Percentiles rank a stretch among this genome's conserved stretches.
Evolutionary conservation across 202 grass and related monocot species (phyloP).

Genomic region (Cymbopogon flexuosus): DNA sequence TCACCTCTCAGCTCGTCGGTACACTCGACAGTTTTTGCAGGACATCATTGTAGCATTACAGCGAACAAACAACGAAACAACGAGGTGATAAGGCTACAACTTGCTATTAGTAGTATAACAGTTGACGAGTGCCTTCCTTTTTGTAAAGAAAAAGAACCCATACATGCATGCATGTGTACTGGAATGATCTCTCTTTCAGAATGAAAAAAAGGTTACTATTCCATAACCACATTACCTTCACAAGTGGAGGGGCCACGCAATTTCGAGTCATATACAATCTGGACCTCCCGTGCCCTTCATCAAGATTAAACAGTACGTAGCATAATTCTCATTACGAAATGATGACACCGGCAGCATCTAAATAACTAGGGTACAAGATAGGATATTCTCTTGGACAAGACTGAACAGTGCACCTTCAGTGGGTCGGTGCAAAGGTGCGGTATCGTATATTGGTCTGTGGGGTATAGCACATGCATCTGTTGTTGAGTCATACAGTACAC

Average conservation of each 20-base stretch:
- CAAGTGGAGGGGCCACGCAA: not conserved
- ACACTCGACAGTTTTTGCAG: not conserved
- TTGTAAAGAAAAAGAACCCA: not conserved
- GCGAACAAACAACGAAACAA: not conserved
- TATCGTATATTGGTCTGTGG: not conserved
- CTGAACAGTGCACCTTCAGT: not conserved
- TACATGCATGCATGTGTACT: not conserved
- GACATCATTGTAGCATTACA: not conserved
- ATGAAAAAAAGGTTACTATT: not conserved
- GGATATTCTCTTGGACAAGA: not conserved
- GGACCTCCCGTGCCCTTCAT: too few species aligned
- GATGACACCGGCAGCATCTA: not conserved
- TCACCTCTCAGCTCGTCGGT: not conserved
- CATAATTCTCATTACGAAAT: slow-evolving; percentile 7
- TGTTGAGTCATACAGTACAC: not conserved
- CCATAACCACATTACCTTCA: not conserved
- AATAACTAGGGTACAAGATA: not conserved
- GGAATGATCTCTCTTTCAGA: not conserved
- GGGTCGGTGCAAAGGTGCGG: not conserved
- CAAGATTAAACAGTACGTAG: not conserved
- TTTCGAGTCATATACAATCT: not conserved
- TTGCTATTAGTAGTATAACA: not conserved
- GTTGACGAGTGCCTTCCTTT: not conserved
- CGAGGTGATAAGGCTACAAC: not conserved
- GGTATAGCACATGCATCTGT: not conserved